These are phyloP conservation scores for Ceriops zippeliana DNA, from an alignment of 345 rosid genomes.

Conservation along the genomic window DNA sequence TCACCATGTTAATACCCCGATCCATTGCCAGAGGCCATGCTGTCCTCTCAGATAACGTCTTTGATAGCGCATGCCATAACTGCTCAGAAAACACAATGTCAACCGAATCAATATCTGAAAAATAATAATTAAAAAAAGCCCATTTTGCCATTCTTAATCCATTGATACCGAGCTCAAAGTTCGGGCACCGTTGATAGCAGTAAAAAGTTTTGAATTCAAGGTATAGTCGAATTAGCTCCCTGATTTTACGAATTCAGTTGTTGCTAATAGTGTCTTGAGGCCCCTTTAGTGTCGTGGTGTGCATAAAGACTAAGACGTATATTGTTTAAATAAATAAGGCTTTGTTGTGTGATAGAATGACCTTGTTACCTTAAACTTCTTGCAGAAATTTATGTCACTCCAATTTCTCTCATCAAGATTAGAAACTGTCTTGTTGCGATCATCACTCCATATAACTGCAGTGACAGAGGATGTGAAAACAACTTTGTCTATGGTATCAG, in stretches of 20 bases:
- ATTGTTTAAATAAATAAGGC: background rate
- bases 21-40: conserved; percentile 84
- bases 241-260: no score
- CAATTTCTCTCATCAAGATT: conserved; percentile 50
- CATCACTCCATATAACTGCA: conserved; percentile 49
- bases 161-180: no score
- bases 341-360: background rate
- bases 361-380: conserved; percentile 46
- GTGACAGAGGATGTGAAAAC: conserved; percentile 62
- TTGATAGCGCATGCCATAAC: conserved; percentile 69
- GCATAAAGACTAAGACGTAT: background rate
- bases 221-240: no score
- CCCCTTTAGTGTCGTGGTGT: background rate
- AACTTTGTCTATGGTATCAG: conserved; percentile 51
- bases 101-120: background rate
- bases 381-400: conserved; percentile 48
- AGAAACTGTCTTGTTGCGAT: conserved; percentile 17
- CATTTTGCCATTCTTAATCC: no score
- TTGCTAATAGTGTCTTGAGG: no score
- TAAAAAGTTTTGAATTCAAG: no score
- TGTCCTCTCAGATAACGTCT: conserved; percentile 58
- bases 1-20: conserved; percentile 55
- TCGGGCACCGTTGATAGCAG: no score
- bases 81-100: conserved; percentile 16
- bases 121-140: no score